Percentiles rank a stretch among this genome's conserved stretches.
Conservation (phyloP, 2,329 filamentous ascomycete species). For the Teratosphaeria gauchensis region DNA sequence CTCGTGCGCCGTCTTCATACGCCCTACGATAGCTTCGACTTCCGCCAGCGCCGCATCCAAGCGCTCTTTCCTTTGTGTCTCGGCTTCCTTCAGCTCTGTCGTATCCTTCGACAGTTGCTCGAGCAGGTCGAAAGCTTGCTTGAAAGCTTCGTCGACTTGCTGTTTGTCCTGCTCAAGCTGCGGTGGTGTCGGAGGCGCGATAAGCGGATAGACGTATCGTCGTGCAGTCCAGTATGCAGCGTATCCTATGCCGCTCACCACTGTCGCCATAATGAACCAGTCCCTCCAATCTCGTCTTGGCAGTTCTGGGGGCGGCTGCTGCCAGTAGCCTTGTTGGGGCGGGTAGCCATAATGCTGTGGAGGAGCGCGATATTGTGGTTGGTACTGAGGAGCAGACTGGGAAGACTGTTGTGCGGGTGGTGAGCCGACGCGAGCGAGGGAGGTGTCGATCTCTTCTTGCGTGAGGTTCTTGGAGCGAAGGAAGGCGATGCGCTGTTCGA, state of each 20-base stretch:
- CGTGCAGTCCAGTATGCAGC: constrained; percentile 82
- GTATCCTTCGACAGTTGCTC: constrained; percentile 91
- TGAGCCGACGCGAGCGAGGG: constrained; percentile 65
- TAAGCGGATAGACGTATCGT: constrained; percentile 84
- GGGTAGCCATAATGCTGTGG: constrained; percentile 31
- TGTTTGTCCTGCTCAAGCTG: constrained; percentile 92
- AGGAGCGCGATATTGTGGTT: constrained; percentile 16
- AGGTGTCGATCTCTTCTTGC: constrained; percentile 83
- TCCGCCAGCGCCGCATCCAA: constrained; percentile 74
- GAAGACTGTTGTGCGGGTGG: constrained; percentile 25
- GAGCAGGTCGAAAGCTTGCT: constrained; percentile 79
- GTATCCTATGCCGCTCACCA: constrained; percentile 81
- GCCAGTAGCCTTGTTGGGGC: constrained; percentile 39
- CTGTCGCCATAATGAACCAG: constrained; percentile 99
- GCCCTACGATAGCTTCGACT: constrained; percentile 70
- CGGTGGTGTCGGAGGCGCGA: constrained; percentile 86
- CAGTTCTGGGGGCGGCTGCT: constrained; percentile 46
- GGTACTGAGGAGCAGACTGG: constrained; percentile 32
- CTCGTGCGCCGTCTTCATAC: constrained; percentile 71
- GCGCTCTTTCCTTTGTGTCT: constrained; percentile 72
- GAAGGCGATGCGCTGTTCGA: constrained; percentile 88
- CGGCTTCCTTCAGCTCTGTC: constrained; percentile 72
- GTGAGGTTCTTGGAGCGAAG: constrained; percentile 95
- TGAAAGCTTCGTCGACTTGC: constrained; percentile 84
- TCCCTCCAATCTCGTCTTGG: constrained; percentile 92